A percentile compares a stretch with the other conserved stretches of the same genome.
Evolutionary conservation across 208 protist species (phyloP).

Genomic region (Trypanosoma congolense): DNA sequence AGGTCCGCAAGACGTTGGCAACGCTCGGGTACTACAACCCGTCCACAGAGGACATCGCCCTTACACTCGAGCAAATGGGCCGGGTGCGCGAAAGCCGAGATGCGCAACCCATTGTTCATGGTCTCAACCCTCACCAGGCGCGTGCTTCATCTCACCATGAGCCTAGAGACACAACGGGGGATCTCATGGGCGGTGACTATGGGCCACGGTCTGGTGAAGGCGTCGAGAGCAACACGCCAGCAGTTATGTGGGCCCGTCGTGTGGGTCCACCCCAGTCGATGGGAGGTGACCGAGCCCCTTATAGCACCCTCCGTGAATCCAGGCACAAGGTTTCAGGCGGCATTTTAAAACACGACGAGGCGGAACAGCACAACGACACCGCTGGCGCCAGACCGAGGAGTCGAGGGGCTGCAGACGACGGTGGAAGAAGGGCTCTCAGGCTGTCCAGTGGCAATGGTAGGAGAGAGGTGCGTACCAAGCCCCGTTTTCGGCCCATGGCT

Average conservation of each 20-base stretch:
- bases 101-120: neutral
- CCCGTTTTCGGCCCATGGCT: constrained; percentile 4
- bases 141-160: constrained; percentile 13
- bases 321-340: no score
- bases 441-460: neutral
- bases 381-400: no score
- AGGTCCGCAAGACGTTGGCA: constrained; percentile 37
- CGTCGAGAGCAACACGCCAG: no score
- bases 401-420: no score
- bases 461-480: neutral
- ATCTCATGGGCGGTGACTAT: constrained; percentile 9
- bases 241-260: no score
- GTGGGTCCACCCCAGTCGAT: no score
- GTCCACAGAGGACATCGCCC: constrained; percentile 44
- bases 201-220: no score
- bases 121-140: neutral
- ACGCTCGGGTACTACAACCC: constrained; percentile 51
- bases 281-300: no score
- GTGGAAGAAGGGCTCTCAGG: no score
- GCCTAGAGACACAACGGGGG: neutral
- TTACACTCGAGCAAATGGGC: constrained; percentile 44
- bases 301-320: no score
- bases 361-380: no score
- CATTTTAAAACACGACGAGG: no score
- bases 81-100: neutral